Base-by-base conservation (phyloP, 169 alveolate genomes). In the Sarcocystis neurona region DNA sequence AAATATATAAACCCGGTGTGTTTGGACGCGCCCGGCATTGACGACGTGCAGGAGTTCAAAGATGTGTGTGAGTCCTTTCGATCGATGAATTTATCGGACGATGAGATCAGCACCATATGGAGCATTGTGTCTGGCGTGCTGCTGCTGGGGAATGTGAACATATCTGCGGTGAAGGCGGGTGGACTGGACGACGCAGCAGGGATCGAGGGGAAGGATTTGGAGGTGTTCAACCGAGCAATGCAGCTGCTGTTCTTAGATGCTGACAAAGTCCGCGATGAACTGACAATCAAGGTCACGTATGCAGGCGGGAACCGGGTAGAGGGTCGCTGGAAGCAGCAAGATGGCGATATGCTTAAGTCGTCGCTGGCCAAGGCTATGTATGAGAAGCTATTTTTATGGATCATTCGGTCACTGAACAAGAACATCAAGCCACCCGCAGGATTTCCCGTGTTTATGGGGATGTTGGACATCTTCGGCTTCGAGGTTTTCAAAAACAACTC, bases 391-490 rank as follows among this genome's bases (percentile, higher is more conserved):
- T 99, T 99, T 91, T 91, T 97, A 78, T 98, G 99, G 98, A 93
- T 99, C 56, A 98, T 99, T 63, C 95, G 91, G 79, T 97, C 95
- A 90, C 94, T 99, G 94, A 99, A 99, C 95, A 89, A 94, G 47
- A 95, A 97, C 79, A 97, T 98, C 84, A 95, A 96, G 85, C 98
- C 98, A 32, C 94, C 95, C 39, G 92, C 85, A 34, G 98, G 97
- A 47, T 96, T 96, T 91, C 90, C 93, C 41, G 89, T 47, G 43
- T 95, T 94, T 70, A 92, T 87, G 60, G 98, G 98, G 0, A 86
- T 99, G 75, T 92, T 99, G 34, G 99, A 99, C 93, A 98, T 98
- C 79, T 98, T 97, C 92, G 99, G 99, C 0, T 99, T 99, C 92
- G 99, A 99, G 92, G 96, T 95, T 63, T 98, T 99, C 87, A 93